Percentiles rank a stretch among this genome's conserved stretches.
These are phyloP conservation scores for Camellia oleifera DNA, from an alignment of 179 eudicot species.

Conservation along the genomic window DNA sequence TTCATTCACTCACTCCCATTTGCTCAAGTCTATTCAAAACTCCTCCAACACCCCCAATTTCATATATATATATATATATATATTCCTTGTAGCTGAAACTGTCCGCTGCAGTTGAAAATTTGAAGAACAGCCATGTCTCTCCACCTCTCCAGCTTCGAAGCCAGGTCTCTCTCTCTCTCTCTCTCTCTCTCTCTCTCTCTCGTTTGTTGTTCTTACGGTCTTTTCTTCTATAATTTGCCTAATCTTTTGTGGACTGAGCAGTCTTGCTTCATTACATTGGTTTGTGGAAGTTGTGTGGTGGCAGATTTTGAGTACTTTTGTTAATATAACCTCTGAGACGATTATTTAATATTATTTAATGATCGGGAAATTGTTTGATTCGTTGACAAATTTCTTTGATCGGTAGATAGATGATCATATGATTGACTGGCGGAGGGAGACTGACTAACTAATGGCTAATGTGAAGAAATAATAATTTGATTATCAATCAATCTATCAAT, in stretches of 20 bases:
- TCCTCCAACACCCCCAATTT: no score
- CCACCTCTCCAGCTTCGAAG: neutral
- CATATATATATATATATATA: neutral
- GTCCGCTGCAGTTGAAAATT: neutral
- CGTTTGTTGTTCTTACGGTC: neutral
- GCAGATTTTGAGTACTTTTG: neutral
- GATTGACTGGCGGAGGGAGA: neutral
- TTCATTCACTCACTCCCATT: no score
- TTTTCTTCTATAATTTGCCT: neutral
- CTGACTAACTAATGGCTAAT: neutral
- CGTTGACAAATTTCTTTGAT: neutral
- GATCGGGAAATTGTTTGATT: neutral
- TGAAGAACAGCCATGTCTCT: slow-evolving; percentile 4
- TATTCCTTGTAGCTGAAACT: neutral
- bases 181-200: neutral
- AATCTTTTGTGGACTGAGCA: neutral
- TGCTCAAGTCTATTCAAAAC: no score
- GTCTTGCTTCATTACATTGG: neutral
- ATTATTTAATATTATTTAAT: neutral
- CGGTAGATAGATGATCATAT: neutral
- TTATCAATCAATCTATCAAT: neutral
- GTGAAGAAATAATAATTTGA: neutral
- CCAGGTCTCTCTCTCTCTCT: slow-evolving; percentile 9
- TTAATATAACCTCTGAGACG: neutral
- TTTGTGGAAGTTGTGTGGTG: neutral